Evolutionary conservation across 495 filamentous ascomycete species (phyloP).

Genomic region (Collariella sp.): DNA sequence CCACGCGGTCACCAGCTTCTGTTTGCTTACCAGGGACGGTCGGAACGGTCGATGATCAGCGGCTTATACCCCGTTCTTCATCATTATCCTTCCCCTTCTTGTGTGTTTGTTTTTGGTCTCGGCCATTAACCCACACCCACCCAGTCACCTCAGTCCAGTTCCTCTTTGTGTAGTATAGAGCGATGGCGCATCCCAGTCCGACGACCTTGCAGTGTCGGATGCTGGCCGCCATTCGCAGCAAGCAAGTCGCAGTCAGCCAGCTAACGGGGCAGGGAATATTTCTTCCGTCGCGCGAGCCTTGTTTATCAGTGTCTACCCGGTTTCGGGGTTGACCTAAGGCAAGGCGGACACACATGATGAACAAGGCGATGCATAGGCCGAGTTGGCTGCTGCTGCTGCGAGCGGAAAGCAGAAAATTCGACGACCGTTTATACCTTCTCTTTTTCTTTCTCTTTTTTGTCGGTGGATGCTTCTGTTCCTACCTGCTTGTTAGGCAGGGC

Average conservation of each 20-base stretch:
- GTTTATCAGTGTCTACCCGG: too few relatives aligned
- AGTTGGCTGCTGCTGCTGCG: too few relatives aligned
- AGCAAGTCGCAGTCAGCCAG: not conserved
- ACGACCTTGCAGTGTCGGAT: not conserved
- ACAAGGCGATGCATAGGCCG: conserved; percentile 14
- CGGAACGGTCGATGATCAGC: too few relatives aligned
- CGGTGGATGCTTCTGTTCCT: not conserved
- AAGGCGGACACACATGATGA: too few relatives aligned
- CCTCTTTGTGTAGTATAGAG: conserved; percentile 16
- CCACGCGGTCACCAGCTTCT: too few relatives aligned
- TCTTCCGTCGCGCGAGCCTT: not conserved
- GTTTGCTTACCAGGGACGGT: too few relatives aligned
- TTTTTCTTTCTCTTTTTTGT: conserved; percentile 5
- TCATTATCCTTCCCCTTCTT: not conserved
- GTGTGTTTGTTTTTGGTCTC: not conserved
- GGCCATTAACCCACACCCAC: conserved; percentile 10
- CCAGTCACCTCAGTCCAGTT: too few relatives aligned
- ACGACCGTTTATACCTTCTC: conserved; percentile 5
- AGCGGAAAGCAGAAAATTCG: too few relatives aligned
- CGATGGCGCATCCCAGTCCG: conserved; percentile 9
- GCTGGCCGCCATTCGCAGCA: conserved; percentile 1
- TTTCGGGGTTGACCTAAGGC: too few relatives aligned
- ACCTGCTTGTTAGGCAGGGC: too few relatives aligned
- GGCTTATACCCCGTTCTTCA: not conserved
- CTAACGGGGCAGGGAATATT: not conserved